Evolutionary conservation across 2,329 filamentous ascomycete genomes (phyloP), one percentile per base, ranked within the genome.

Genomic region (Tympanopsis confertula): DNA sequence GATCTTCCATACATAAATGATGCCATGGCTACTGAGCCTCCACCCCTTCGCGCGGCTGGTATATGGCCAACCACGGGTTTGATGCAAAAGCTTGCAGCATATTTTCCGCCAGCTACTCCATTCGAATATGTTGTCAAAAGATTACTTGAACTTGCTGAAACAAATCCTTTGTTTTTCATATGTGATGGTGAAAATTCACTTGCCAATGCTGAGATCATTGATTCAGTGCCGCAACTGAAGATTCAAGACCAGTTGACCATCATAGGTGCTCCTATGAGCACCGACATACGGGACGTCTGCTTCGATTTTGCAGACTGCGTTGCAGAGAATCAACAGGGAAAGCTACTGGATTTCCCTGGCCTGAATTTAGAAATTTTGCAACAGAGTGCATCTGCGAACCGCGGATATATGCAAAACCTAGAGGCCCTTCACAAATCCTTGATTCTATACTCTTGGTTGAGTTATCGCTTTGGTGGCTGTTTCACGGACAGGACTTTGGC

Each of bases 371-470:
- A 88, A 44, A 55, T 82, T 2, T 68, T 96, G 3, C 85, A 94
- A 42, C 41, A 62, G 19, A 46, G 55, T 2, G 44, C 57, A 5
- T 55, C 49, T 19, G 50, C 60, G 1, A 54, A 58, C 0, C 54
- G 54, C 1, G 55, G 63, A 0, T 85, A 86, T 46, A 66, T 98
- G 10, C 63, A 65, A 39, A 59, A 66, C 5, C 65, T 96, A 15
- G 91, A 98, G 55, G 56, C 63, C 3, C 67, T 98, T 13, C 91
- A 98, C 61, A 84, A 85, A 49, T 68, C 76, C 19, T 64, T 98
- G 26, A 86, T 89, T 33, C 63, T 88, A 35, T 98, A 96, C 53
- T 69, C 94, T 2, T 98, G 91, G 91, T 68, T 98, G 13, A 89
- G 84, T 48, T 96, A 89, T 58, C 80, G 89, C 5, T 94, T 89